Base-by-base conservation (phyloP, 2,329 filamentous ascomycete genomes). In the Orbilia quercus region DNA sequence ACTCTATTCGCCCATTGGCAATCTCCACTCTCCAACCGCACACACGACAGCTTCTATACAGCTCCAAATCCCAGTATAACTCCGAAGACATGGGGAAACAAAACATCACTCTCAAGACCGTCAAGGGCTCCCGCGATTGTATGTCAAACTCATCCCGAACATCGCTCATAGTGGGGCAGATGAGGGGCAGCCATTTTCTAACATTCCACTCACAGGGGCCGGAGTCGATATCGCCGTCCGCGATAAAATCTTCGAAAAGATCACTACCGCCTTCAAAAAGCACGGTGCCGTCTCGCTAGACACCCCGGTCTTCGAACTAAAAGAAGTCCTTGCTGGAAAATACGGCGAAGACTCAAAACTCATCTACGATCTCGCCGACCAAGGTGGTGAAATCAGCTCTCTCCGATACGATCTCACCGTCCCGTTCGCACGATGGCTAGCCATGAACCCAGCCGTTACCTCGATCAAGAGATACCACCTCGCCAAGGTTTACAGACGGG, bases 401-500 rank as follows among this genome's bases (percentile, higher is more conserved):
- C 84, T 96, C 75, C 88, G 92, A 78, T 96, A 95, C 82, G 92
- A 96, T 79, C 82, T 96, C 77, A 96, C 92, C 0, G 92, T 96
- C 9, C 92, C 92, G 31, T 95, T 96, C 79, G 93, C 94, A 75
- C 89, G 93, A 79, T 97, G 90, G 88, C 86, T 96, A 74, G 93
- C 93, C 78, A 95, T 96, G 91, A 96, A 96, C 82, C 86, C 89
- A 75, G 85, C 88, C 75, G 85, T 96, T 64, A 88, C 91, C 80
- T 89, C 85, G 81, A 94, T 96, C 83, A 96, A 96, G 84, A 87
- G 94, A 79, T 97, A 96, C 81, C 92, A 96, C 83, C 93, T 98
- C 77, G 92, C 92, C 77, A 96, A 96, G 83, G 93, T 96, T 57
- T 93, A 92, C 82, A 85, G 90, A 75, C 83, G 90, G 80, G 90